Base-by-base conservation (phyloP, 129 eudicot genomes). In the Flaveria trinervia region DNA sequence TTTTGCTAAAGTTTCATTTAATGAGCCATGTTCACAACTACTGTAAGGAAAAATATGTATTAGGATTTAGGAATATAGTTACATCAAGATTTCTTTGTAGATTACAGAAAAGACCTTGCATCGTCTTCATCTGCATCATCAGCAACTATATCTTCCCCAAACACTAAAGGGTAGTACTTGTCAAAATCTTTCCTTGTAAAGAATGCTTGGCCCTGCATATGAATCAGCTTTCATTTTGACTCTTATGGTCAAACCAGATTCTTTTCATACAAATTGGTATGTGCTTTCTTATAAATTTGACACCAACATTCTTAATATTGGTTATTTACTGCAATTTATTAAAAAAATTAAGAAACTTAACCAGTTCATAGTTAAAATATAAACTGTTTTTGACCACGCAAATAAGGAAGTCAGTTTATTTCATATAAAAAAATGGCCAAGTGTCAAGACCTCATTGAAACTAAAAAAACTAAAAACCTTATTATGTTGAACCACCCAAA, bases 91-190 rank as follows among this genome's bases (percentile, higher is more conserved):
- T 17, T 54, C 8, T 51, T 51, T 44, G 13, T 15, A 77, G 15
- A 57, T 45, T 46, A 50, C 26, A 14, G 22, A 62, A 59, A 69
- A 67, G 41, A 85, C 88, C 88, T 85, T 70, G 86, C 88, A 68
- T 81, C 70, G 11, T 68, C 52, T 51, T 79, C 88, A 36, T 16
- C 57, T 39, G 84, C 84, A 70, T 76, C 88, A 46, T 16, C 57
- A 50, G 86, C 78, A 55, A 54, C 81, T 3, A 86, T 81, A 15
- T 86, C 86, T 81, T 78, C 88, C 12, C 90, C 85, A 50, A 80
- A 74, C 41, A 81, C 91, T 14, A 87, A 26, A n/a, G 86, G 86
- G 56, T 78, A 70, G 71, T 79, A 84, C 64, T 72, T 56, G 48
- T 71, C 44, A 70, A 80, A 39, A 20, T 51, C 76, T 68, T 84